Evolutionary conservation across 805 yeast species (phyloP).

Genomic region (Starmerella roubikii): DNA sequence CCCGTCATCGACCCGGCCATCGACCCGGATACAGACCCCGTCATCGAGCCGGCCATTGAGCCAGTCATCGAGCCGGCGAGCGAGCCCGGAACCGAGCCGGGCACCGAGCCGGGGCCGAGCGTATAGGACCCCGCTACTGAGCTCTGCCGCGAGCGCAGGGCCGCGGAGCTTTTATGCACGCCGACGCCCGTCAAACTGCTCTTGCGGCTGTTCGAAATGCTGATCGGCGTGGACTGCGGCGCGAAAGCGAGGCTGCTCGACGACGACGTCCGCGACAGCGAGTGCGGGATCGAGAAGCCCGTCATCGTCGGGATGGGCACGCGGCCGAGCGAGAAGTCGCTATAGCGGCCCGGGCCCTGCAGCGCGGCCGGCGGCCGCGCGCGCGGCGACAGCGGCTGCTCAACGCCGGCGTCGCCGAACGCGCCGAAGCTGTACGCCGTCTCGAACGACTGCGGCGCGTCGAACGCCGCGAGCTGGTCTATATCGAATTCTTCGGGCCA

Average conservation of each 20-base stretch:
- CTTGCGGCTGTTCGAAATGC: conserved; percentile 8
- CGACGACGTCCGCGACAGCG: conserved; percentile 11
- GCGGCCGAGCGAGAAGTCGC: too few relatives aligned
- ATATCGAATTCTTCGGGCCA: not conserved
- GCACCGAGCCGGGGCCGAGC: conserved; percentile 1
- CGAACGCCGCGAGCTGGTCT: conserved; percentile 1
- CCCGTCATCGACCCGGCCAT: not conserved
- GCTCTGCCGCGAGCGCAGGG: conserved; percentile 12
- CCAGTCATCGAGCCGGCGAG: conserved; percentile 2
- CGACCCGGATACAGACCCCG: not conserved
- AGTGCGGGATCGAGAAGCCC: conserved; percentile 4
- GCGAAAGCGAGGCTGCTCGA: conserved; percentile 3
- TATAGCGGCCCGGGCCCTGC: too few relatives aligned
- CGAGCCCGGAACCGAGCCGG: conserved; percentile 1
- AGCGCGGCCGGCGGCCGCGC: conserved; percentile 12
- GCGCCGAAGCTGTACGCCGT: too few relatives aligned
- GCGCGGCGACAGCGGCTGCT: conserved; percentile 15
- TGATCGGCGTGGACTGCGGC: conserved; percentile 10
- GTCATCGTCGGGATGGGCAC: too few relatives aligned
- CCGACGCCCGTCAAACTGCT: conserved; percentile 12
- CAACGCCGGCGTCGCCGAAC: conserved; percentile 4
- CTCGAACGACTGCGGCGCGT: conserved; percentile 1
- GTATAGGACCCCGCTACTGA: conserved; percentile 8
- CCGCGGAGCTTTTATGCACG: conserved; percentile 16
- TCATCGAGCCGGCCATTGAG: not conserved